Percentiles rank a stretch among this genome's conserved stretches.
Conservation (phyloP, 2,329 filamentous ascomycete genomes). For the Talaromyces sp. region DNA sequence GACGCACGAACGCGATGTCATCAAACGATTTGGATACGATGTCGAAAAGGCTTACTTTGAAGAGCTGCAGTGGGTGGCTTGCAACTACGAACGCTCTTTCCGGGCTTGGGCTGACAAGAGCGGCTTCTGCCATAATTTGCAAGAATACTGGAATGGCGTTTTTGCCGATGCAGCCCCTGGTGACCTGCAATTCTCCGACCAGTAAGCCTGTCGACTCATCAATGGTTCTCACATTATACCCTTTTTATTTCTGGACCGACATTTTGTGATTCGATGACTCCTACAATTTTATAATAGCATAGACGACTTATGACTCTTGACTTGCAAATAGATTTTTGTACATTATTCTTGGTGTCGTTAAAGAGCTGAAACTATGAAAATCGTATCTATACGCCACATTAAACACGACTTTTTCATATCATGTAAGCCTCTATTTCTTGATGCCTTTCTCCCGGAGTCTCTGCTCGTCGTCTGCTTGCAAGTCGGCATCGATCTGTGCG, state of each 20-base stretch:
- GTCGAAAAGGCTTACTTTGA: constrained; percentile 35
- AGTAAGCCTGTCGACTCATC: constrained; percentile 10
- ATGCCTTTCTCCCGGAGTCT: constrained; percentile 39
- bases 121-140: constrained; percentile 15
- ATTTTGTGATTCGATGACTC: background rate
- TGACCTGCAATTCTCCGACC: constrained; percentile 25
- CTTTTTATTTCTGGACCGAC: background rate
- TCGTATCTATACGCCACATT: background rate
- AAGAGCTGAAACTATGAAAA: background rate
- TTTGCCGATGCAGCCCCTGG: constrained; percentile 26
- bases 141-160: constrained; percentile 15
- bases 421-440: constrained; percentile 13
- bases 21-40: constrained; percentile 34
- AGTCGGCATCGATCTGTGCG: constrained; percentile 41
- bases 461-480: constrained; percentile 39
- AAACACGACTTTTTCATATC: background rate
- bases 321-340: background rate
- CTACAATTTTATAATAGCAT: background rate
- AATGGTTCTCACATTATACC: background rate
- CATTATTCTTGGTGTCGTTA: constrained; percentile 1
- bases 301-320: background rate
- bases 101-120: constrained; percentile 24
- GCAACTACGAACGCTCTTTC: constrained; percentile 29
- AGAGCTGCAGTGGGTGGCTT: constrained; percentile 36
- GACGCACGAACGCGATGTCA: constrained; percentile 27